Percentiles rank a stretch among this genome's conserved stretches.
Conservation (phyloP, 192 early-diverging fungal species). For the Linnemannia elongata region DNA sequence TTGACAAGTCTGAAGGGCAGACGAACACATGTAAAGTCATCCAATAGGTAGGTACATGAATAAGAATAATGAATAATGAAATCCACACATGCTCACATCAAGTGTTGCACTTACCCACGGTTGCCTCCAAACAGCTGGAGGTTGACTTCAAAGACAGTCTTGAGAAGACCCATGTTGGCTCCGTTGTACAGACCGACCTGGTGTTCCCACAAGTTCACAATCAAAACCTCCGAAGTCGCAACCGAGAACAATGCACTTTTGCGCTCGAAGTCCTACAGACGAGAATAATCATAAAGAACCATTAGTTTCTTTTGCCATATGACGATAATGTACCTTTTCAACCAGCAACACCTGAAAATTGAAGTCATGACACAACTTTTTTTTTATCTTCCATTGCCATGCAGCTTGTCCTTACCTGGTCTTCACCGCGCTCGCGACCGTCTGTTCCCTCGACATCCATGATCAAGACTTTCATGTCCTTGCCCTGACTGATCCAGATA, state of each 20-base stretch:
- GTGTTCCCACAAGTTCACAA: constrained; percentile 99
- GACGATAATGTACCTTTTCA: no score
- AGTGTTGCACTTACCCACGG: constrained; percentile 66
- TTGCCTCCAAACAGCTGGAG: constrained; percentile 93
- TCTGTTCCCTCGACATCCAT: constrained; percentile 99
- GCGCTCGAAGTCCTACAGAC: constrained; percentile 90
- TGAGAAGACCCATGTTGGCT: constrained; percentile 98
- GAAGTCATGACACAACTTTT: background rate
- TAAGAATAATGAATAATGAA: background rate
- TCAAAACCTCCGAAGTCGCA: constrained; percentile 93
- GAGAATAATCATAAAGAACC: background rate
- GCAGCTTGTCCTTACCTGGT: constrained; percentile 69
- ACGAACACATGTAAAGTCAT: background rate
- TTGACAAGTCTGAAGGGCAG: background rate
- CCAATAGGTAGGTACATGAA: background rate
- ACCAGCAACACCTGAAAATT: no score
- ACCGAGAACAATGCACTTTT: constrained; percentile 98
- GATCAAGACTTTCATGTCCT: constrained; percentile 85
- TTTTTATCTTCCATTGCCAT: no score
- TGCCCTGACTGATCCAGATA: constrained; percentile 95
- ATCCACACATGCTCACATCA: background rate
- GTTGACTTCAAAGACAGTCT: constrained; percentile 99
- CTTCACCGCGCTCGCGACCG: constrained; percentile 97
- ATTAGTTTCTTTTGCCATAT: background rate
- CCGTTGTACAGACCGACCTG: constrained; percentile 98